Percentiles rank a stretch among this genome's conserved stretches.
Evolutionary conservation across 179 eudicot species (phyloP).

Genomic region (Carnegiea gigantea): DNA sequence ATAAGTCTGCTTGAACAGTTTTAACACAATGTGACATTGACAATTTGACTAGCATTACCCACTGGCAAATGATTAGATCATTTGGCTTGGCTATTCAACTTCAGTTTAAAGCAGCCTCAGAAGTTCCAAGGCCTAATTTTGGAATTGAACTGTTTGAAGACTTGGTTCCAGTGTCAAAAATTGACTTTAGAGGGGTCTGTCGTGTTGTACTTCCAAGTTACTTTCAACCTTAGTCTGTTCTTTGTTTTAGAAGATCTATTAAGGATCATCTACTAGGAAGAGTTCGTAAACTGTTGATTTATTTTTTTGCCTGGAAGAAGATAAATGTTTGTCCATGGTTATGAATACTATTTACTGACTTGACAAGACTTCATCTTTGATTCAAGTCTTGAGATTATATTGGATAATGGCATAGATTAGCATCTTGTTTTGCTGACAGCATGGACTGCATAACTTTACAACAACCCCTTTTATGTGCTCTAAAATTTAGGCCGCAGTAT

Average conservation of each 20-base stretch:
- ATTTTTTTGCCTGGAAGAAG: neutral
- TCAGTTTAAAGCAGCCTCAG: neutral
- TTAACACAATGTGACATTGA: slow-evolving; percentile 1
- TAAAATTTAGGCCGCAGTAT: no score
- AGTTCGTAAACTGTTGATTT: neutral
- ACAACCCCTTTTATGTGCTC: neutral
- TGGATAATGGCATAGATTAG: neutral
- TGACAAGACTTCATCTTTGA: neutral
- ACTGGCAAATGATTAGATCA: neutral
- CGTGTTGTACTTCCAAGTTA: neutral
- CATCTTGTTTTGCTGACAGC: neutral
- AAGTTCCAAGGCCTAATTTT: neutral
- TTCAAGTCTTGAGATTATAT: neutral
- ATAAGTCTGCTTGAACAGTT: neutral
- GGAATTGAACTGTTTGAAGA: neutral
- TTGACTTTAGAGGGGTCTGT: neutral
- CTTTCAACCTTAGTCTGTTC: neutral
- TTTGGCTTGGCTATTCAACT: slow-evolving; percentile 1
- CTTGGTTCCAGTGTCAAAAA: neutral
- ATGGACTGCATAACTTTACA: neutral
- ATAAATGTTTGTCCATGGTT: neutral
- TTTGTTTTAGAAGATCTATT: neutral
- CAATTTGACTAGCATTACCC: neutral
- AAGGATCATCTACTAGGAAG: slow-evolving; percentile 1
- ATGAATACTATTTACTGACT: neutral